Evolutionary conservation across 805 yeast genomes (phyloP).

Genomic region (Candida mattraensis): DNA sequence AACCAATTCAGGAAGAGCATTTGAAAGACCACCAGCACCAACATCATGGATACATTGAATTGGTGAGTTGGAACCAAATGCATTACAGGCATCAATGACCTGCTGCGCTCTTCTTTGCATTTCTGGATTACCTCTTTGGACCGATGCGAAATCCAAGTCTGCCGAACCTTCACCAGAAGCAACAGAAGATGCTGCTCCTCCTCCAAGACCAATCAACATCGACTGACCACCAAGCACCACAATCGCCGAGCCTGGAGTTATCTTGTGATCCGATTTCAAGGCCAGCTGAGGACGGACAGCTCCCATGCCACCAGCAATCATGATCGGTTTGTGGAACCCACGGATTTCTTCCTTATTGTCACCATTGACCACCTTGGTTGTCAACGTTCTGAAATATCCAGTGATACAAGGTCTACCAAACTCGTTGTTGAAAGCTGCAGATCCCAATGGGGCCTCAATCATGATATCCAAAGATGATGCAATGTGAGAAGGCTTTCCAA

Average conservation of each 20-base stretch:
- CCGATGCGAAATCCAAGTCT: slow-evolving; percentile 96
- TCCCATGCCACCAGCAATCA: slow-evolving; percentile 99
- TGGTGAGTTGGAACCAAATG: slow-evolving; percentile 72
- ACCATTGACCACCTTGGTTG: slow-evolving; percentile 67
- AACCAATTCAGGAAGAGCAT: slow-evolving; percentile 95
- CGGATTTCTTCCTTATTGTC: slow-evolving; percentile 72
- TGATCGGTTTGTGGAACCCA: slow-evolving; percentile 98
- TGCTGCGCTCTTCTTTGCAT: slow-evolving; percentile 99
- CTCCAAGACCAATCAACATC: slow-evolving; percentile 98
- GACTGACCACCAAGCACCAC: slow-evolving; percentile 97
- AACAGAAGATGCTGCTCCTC: slow-evolving; percentile 98
- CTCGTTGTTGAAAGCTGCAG: slow-evolving; percentile 98
- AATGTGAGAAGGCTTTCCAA: slow-evolving; percentile 91
- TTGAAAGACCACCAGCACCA: slow-evolving; percentile 98
- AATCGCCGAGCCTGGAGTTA: slow-evolving; percentile 88
- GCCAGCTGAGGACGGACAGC: slow-evolving; percentile 92
- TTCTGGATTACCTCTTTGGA: slow-evolving; percentile 99
- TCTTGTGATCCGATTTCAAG: slow-evolving; percentile 71
- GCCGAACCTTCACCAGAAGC: slow-evolving; percentile 97
- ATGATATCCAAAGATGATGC: slow-evolving; percentile 91
- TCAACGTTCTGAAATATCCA: slow-evolving; percentile 95
- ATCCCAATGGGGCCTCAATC: slow-evolving; percentile 96
- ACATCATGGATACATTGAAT: slow-evolving; percentile 97
- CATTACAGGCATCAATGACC: slow-evolving; percentile 92
- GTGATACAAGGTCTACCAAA: slow-evolving; percentile 97